Evolutionary conservation across 352 stramenopile genomes (phyloP), one percentile per base, ranked within the genome.

Genomic region (Globisporangium acanthophoron): DNA sequence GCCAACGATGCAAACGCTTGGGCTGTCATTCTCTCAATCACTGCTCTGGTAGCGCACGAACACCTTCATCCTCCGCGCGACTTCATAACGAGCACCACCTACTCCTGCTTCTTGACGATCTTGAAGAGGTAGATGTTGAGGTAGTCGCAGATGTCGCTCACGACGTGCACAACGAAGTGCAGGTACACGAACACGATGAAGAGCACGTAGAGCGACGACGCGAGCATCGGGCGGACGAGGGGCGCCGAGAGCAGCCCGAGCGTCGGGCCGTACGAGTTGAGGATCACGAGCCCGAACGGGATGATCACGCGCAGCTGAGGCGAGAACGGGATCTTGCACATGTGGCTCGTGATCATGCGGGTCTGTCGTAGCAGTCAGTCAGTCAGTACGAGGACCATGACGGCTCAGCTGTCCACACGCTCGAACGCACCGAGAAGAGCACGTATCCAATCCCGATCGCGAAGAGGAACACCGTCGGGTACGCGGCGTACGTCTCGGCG

Each of bases 311-410:
- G 85, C 12, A 92, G 66, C 64, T 95, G 85, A 33, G 76, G 78
- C 43, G 83, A 82, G 64, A 88, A 95, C 49, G 83, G 81, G 27
- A 95, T 78, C 70, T 95, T 95, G 70, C 83, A 95, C 85, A 95
- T 95, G 74, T 95, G 85, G 70, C 81, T 90, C 53, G 88, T 72
- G 64, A 93, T 95, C 85, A 95, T 95, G 64, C 83, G 83, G 33
- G 83, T 93, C 82, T 94, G 59, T 29, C 33, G 13, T 18, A 12
- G 29, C 59, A 40, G 43, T 27, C n/a, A 39, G 43, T 27, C n/a
- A 39, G 40, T 16, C 5, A 29, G 57, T 57, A 45, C 39, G 9
- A 54, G 29, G 40, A 29, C 18, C 20, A 12, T 8, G 41, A 21
- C 41, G 15, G 41, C 5, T 46, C 4, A 46, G 15, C 41, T 5